phyloP scores from a whole-genome alignment of 1,284 basidiomycete genomes.

The Anthracocystis walkeri region DNA sequence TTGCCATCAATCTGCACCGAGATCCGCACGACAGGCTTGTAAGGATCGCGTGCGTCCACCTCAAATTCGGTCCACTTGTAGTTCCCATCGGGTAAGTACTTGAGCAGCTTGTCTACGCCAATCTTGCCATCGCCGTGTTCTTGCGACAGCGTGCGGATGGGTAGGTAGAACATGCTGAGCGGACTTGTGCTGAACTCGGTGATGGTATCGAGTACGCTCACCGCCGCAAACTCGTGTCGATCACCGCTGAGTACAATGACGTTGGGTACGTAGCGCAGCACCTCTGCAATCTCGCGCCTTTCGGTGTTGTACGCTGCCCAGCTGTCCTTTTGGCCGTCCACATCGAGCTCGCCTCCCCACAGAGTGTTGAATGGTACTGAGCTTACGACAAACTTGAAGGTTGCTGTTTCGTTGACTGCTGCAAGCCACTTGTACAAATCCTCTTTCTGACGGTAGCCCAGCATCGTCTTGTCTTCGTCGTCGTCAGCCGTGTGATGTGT shows the following conservation, averaged over 20 bases:
- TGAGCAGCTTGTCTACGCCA: conserved; percentile 77
- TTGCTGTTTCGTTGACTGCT: conserved; percentile 78
- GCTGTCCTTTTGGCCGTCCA: conserved; percentile 75
- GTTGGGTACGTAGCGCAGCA: conserved; percentile 76
- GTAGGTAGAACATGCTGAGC: conserved; percentile 72
- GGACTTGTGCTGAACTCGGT: conserved; percentile 77
- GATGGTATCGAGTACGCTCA: conserved; percentile 70
- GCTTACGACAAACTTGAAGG: conserved; percentile 84
- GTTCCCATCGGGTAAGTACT: conserved; percentile 72
- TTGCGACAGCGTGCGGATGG: conserved; percentile 67
- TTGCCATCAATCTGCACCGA: conserved; percentile 76
- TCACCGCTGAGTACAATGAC: conserved; percentile 75
- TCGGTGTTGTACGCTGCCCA: conserved; percentile 80
- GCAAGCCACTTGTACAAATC: conserved; percentile 77
- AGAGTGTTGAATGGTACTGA: conserved; percentile 83
- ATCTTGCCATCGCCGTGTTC: conserved; percentile 71
- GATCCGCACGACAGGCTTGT: conserved; percentile 73
- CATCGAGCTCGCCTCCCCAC: conserved; percentile 74
- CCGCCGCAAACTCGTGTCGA: conserved; percentile 82
- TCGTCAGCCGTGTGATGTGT: conserved; percentile 71
- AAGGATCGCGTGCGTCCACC: conserved; percentile 77
- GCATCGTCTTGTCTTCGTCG: conserved; percentile 76
- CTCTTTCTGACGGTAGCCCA: conserved; percentile 78
- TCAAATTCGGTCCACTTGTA: conserved; percentile 76
- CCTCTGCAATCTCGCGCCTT: conserved; percentile 70